phyloP scores from a whole-genome alignment of 768 basidiomycete species.

The Albatrellus ellisii region DNA sequence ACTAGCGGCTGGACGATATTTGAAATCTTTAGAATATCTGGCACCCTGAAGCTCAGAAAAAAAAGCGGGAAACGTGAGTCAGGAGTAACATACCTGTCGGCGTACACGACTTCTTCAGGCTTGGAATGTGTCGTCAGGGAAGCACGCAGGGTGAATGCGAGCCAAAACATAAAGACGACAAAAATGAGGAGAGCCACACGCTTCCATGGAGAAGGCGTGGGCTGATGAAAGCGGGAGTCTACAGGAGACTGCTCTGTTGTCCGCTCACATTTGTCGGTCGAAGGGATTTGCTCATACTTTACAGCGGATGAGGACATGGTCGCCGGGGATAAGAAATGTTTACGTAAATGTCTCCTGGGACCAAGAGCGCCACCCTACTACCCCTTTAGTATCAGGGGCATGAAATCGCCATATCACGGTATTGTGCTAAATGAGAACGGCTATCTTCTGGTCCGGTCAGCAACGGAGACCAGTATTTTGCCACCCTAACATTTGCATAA shows the following conservation, averaged over 20 bases:
- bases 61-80: not conserved
- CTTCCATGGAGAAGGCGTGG: constrained; percentile 37
- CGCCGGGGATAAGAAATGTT: not conserved
- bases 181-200: constrained; percentile 32
- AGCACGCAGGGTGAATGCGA: constrained; percentile 20
- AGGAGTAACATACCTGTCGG: constrained; percentile 37
- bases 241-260: not conserved
- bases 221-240: constrained; percentile 37
- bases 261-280: constrained; percentile 1
- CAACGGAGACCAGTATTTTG: too few species aligned
- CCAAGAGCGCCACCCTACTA: too few species aligned
- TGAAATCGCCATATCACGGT: too few species aligned
- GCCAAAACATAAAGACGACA: constrained; percentile 27
- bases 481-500: too few species aligned
- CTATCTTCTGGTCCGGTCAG: too few species aligned
- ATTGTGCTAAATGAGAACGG: too few species aligned
- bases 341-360: not conserved
- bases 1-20: constrained; percentile 74
- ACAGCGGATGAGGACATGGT: constrained; percentile 10
- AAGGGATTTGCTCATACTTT: constrained; percentile 8
- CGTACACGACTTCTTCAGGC: constrained; percentile 41
- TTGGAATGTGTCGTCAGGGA: constrained; percentile 9
- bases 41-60: not conserved
- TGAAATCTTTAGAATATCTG: constrained; percentile 77
- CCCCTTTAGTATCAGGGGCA: too few species aligned